Evolutionary conservation across 768 basidiomycete species (phyloP).

Genomic region (Tricholoma matsutake): DNA sequence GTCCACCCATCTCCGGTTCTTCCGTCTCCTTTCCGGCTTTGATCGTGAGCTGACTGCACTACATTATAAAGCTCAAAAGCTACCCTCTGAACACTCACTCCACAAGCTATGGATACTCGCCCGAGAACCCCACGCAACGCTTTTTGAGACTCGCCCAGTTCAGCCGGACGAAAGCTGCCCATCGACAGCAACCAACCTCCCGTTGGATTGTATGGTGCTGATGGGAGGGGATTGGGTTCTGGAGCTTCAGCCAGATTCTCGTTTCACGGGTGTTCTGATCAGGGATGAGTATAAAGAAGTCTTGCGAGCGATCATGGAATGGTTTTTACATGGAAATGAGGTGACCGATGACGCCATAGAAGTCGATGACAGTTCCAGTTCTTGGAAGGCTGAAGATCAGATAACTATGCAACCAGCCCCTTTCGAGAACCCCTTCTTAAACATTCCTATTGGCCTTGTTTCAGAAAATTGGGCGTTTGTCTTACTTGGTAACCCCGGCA

Average conservation of each 20-base stretch:
- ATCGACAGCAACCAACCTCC: slow-evolving; percentile 12
- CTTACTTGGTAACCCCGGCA: slow-evolving; percentile 14
- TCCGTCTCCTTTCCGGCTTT: too few relatives aligned
- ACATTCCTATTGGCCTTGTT: slow-evolving; percentile 7
- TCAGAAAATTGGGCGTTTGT: slow-evolving; percentile 11
- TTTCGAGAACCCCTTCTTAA: slow-evolving; percentile 4
- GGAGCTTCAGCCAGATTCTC: slow-evolving; percentile 12
- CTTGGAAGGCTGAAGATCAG: too few relatives aligned
- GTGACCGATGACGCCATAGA: slow-evolving; percentile 10
- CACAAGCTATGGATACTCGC: slow-evolving; percentile 18
- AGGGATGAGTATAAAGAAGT: slow-evolving; percentile 12
- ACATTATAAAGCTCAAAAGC: neutral
- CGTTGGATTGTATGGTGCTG: slow-evolving; percentile 6
- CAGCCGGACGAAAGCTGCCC: slow-evolving; percentile 20
- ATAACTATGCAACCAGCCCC: slow-evolving; percentile 5
- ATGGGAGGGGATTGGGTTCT: slow-evolving; percentile 9
- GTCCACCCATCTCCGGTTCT: too few relatives aligned
- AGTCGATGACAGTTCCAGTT: slow-evolving; percentile 10
- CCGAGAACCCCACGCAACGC: slow-evolving; percentile 14
- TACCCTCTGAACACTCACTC: neutral
- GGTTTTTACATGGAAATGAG: slow-evolving; percentile 7
- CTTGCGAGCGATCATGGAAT: slow-evolving; percentile 8
- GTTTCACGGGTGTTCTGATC: slow-evolving; percentile 14
- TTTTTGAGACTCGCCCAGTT: slow-evolving; percentile 22
- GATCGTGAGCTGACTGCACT: neutral